Evolutionary conservation across 2,329 filamentous ascomycete genomes (phyloP), one percentile per base, ranked within the genome.

Genomic region (Ophiosphaerella narmari): DNA sequence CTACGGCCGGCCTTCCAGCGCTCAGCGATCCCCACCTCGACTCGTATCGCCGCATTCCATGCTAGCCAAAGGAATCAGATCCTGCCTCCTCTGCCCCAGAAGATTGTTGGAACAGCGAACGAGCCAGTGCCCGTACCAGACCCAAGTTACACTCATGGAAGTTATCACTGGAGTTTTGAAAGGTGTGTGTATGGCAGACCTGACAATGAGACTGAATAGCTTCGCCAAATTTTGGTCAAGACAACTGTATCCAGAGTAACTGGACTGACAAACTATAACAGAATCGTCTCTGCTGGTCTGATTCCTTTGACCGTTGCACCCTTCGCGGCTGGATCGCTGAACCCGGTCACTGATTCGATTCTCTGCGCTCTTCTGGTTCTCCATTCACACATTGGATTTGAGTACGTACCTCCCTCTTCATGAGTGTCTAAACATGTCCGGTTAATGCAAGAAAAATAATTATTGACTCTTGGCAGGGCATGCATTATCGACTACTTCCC

Each of bases 111-210:
- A 77, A 86, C 84, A 65, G 82, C 92, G 72, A 99, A 99, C 78
- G 92, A 97, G 70, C 85, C 94, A 48, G 89, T 84, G 29, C 85
- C 84, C 34, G 76, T 96, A 21, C 92, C 91, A 39, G 72, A 83
- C 18, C 77, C 90, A 45, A 85, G 83, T 63, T 86, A 93, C 36
- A 80, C 86, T 48, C 90, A 99, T 78, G 94, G 94, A 66, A 95
- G 89, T 76, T 99, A 97, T 81, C 94, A 99, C 84, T 99, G 94
- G 94, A 90, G 89, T 53, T 96, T 96, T 70, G 94, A 99, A 82
- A 81, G 86, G 26, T 29, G 26, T 2, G 82, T 85, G 71, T 49
- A 58, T 58, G 42, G 9, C 33, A 37, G 32, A 5, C 12, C 36
- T 35, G 32, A 39, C 11, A 40, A 34, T 34, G 23, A 29, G 7